Percentiles rank a stretch among this genome's conserved stretches.
Evolutionary conservation across 208 protist genomes (phyloP).

Genomic region (Naegleria fowleri): DNA sequence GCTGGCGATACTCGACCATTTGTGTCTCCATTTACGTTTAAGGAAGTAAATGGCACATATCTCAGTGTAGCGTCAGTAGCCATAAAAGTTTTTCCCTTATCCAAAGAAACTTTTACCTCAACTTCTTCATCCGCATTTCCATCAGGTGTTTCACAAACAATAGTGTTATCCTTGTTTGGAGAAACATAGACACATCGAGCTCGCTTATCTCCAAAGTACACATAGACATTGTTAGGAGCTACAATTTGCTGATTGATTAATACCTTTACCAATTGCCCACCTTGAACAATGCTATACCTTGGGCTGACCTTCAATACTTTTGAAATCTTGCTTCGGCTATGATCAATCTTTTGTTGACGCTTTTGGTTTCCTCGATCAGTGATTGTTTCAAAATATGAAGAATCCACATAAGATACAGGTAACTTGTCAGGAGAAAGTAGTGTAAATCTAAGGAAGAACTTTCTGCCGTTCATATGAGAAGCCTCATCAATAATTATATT

Average conservation of each 20-base stretch:
- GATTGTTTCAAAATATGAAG: neutral
- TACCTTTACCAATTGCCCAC: neutral
- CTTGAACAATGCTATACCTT: constrained; percentile 10
- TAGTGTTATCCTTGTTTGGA: neutral
- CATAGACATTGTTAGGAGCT: neutral
- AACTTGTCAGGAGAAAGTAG: neutral
- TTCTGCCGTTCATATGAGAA: constrained; percentile 4
- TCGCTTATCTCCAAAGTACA: neutral
- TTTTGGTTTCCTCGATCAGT: neutral
- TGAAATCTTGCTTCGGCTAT: neutral
- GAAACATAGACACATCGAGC: neutral
- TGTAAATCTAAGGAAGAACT: neutral
- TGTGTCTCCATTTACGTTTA: neutral
- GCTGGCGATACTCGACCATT: neutral
- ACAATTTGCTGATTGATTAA: neutral
- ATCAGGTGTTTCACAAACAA: constrained; percentile 10
- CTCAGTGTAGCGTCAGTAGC: neutral
- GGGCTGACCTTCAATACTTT: neutral
- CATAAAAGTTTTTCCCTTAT: constrained; percentile 7
- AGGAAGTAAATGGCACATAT: neutral
- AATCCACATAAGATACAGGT: neutral
- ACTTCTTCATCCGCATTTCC: neutral
- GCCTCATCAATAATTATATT: neutral
- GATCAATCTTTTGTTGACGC: neutral
- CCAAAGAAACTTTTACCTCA: neutral